These are phyloP conservation scores for Periconia macrospinosa DNA, from an alignment of 2,329 filamentous ascomycete genomes.

Conservation along the genomic window DNA sequence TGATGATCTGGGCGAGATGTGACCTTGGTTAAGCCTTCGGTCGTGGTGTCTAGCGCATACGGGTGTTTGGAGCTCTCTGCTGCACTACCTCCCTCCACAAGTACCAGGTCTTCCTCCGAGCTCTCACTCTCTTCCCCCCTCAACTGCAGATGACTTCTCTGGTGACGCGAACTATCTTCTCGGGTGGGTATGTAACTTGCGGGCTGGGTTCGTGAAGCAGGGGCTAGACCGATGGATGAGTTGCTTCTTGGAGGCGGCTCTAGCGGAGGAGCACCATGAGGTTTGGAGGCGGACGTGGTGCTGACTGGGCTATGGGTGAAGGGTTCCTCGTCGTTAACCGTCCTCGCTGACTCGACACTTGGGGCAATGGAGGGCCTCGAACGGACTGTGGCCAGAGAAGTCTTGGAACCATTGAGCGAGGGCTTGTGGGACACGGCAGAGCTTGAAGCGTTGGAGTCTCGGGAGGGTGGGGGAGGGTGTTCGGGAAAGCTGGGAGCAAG, in stretches of 20 bases:
- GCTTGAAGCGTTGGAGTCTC: slow-evolving; percentile 35
- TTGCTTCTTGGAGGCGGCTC: slow-evolving; percentile 13
- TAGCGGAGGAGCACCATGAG: slow-evolving; percentile 18
- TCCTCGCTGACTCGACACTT: slow-evolving; percentile 20
- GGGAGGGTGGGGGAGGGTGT: slow-evolving; percentile 31
- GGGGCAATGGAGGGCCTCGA: slow-evolving; percentile 32
- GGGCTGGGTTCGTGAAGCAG: slow-evolving; percentile 12
- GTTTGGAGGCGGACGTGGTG: slow-evolving; percentile 24
- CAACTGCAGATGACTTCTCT: slow-evolving; percentile 25
- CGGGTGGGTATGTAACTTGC: slow-evolving; percentile 22
- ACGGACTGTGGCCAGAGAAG: slow-evolving; percentile 29
- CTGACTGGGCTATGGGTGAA: slow-evolving; percentile 29
- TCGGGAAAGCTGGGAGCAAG: slow-evolving; percentile 41
- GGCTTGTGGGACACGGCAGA: slow-evolving; percentile 30
- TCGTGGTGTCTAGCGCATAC: slow-evolving; percentile 21
- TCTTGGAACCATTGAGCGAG: slow-evolving; percentile 35
- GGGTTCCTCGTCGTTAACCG: slow-evolving; percentile 27
- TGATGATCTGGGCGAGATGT: slow-evolving; percentile 28
- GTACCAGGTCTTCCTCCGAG: slow-evolving; percentile 32
- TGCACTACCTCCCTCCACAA: slow-evolving; percentile 26
- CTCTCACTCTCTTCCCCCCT: slow-evolving; percentile 34
- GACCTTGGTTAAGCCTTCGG: slow-evolving; percentile 22
- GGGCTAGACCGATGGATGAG: slow-evolving; percentile 18
- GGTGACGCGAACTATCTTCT: slow-evolving; percentile 21
- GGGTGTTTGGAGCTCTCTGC: slow-evolving; percentile 23